Evolutionary conservation across 1,139 yeast genomes (phyloP), one percentile per base, ranked within the genome.

Genomic region (Blastobotrys capitulatus): DNA sequence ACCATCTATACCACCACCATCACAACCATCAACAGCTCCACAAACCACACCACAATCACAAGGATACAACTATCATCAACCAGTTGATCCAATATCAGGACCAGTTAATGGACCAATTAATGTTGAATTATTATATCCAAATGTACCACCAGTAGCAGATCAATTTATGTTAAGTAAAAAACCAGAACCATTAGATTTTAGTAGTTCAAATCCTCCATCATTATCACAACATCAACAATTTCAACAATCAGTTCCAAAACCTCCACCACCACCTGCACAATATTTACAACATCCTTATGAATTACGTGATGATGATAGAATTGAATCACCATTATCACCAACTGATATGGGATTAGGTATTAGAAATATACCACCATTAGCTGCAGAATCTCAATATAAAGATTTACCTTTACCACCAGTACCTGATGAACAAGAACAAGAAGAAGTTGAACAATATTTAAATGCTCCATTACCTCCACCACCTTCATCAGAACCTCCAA

Each of bases 371-470:
- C 25, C 25, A 22, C 7, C 25, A 8, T 47, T 34, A 22, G 27
- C 42, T 31, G 35, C 25, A 22, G 25, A 22, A 22, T n/a, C n/a
- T 10, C 42, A 46, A 15, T 49, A 46, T 34, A 42, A 46, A 6
- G 49, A 47, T 19, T 44, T 50, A 51, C 53, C 53, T 4, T 37
- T 50, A 29, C 53, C 53, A 8, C 51, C 53, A 9, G 42, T 47
- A 18, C 53, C 42, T 22, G 25, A 22, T 22, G 25, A n/a, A n/a
- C n/a, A n/a, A n/a, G n/a, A n/a, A n/a, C 20, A n/a, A 10, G 12
- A 38, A 5, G 34, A 39, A 18, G 40, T 32, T 32, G 22, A 39
- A 10, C 46, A 34, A 9, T 42, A 42, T 32, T 18, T 42, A 9
- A 42, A 42, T 19, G 32, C 13, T 2, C 29, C 45, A 6, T 34